Evolutionary conservation across 371 early-diverging fungal genomes (phyloP), one percentile per base, ranked within the genome.

Genomic region (Mucor piriformis): DNA sequence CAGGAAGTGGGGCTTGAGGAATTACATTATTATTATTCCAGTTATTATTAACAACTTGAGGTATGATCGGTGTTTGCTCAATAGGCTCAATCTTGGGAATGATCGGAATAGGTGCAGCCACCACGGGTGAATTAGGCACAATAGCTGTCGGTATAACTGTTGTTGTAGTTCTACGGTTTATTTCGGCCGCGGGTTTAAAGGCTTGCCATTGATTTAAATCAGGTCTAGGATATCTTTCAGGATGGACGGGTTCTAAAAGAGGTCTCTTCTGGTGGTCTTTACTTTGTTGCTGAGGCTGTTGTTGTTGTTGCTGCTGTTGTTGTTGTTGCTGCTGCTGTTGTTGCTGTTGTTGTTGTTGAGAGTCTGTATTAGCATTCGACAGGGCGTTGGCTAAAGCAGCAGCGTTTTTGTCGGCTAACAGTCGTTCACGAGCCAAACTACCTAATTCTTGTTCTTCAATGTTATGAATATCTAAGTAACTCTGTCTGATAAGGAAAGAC

Each of bases 131-230:
- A 47, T 33, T 47, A 29, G 60, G 56, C 4, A 59, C 49, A 21
- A 59, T 16, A 7, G 60, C 27, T 1, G 62, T 42, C 0, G 63
- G n/a, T 42, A 23, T 24, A 2, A 13, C 24, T 20, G 46, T 46
- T 20, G 46, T 42, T 6, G 16, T n/a, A 6, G 43, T 46, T 21
- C 46, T 7, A 54, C 35, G 51, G 37, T 51, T 23, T 35, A 34
- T 3, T 21, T 34, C 18, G 13, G 82, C 64, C 4, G 79, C 58
- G 6, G 90, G 88, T 40, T 88, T 85, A 57, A 85, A 90, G 3
- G 79, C 37, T 43, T 73, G 77, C 92, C 92, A 93, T 69, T 86
- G 86, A n/a, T 71, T 73, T 53, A 92, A 77, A 65, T 93, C 92
- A 8, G 94, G 94, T 15, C 90, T 81, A 32, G 90, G 87, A 70